These are phyloP conservation scores for Avena sativa DNA, from an alignment of 176 grass and related monocot genomes.

Conservation along the genomic window DNA sequence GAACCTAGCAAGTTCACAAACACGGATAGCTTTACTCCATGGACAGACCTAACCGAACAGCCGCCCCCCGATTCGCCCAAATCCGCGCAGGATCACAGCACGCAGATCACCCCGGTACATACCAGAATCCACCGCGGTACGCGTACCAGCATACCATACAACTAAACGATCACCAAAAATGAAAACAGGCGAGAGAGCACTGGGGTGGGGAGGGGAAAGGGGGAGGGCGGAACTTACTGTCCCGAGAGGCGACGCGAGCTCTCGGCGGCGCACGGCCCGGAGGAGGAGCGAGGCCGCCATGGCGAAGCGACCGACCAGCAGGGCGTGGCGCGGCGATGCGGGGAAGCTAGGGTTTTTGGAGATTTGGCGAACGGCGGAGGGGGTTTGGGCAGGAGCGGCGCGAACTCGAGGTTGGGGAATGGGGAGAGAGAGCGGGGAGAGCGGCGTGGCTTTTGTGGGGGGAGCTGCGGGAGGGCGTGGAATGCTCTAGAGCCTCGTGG, in stretches of 20 bases:
- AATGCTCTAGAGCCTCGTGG: constrained; percentile 8
- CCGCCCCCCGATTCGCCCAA: neutral
- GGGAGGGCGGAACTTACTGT: constrained; percentile 28
- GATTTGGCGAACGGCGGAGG: neutral
- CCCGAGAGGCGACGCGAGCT: constrained; percentile 33
- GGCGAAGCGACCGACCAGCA: neutral
- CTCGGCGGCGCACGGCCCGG: constrained; percentile 50
- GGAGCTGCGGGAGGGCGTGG: constrained; percentile 6
- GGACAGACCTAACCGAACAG: neutral
- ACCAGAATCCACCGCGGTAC: neutral
- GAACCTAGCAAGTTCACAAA: neutral
- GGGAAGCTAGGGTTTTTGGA: constrained; percentile 8
- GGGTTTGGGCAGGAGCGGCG: neutral
- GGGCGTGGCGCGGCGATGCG: neutral
- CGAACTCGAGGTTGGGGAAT: neutral
- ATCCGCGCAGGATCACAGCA: neutral
- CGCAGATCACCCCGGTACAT: neutral
- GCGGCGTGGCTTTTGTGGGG: neutral
- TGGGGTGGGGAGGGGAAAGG: no score
- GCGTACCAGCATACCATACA: neutral
- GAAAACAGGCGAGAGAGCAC: neutral
- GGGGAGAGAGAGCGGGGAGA: neutral
- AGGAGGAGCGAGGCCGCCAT: constrained; percentile 53
- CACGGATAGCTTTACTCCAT: neutral
- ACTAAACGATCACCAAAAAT: neutral